phyloP scores from a whole-genome alignment of 352 stramenopile genomes.

The Phytophthora fragariae region DNA sequence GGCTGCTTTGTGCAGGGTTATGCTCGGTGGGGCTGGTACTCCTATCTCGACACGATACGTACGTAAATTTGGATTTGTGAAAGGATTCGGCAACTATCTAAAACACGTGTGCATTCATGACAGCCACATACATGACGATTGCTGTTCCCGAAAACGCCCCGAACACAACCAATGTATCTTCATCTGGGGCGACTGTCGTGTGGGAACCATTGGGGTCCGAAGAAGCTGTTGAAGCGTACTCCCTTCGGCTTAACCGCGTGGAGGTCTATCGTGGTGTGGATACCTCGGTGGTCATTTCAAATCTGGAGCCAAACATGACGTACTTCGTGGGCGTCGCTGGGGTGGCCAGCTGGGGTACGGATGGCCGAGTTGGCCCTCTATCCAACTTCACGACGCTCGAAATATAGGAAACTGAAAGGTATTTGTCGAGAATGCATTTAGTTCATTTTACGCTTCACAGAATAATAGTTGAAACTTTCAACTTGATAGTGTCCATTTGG shows the following conservation, averaged over 20 bases:
- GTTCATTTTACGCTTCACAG: background rate
- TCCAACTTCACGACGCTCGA: conserved; percentile 76
- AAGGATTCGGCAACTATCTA: background rate
- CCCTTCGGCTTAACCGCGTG: conserved; percentile 76
- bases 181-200: conserved; percentile 43
- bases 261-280: conserved; percentile 72
- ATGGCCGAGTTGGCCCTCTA: conserved; percentile 59
- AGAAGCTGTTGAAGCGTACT: conserved; percentile 74
- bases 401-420: conserved; percentile 1
- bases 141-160: conserved; percentile 39
- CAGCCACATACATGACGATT: conserved; percentile 77
- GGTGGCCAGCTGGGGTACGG: conserved; percentile 66
- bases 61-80: conserved; percentile 25
- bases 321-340: conserved; percentile 81
- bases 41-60: conserved; percentile 74
- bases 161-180: conserved; percentile 53
- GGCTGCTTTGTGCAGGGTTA: conserved; percentile 82
- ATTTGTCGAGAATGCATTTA: background rate
- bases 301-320: conserved; percentile 68
- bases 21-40: conserved; percentile 73
- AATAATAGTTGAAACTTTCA: too few relatives aligned
- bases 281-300: conserved; percentile 45
- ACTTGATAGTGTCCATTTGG: too few relatives aligned
- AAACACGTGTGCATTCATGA: background rate
- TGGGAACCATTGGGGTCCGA: conserved; percentile 62